A percentile compares a stretch with the other conserved stretches of the same genome.
Evolutionary conservation across 192 early-diverging fungal genomes (phyloP).

Genomic region (Umbelopsis isabellina): DNA sequence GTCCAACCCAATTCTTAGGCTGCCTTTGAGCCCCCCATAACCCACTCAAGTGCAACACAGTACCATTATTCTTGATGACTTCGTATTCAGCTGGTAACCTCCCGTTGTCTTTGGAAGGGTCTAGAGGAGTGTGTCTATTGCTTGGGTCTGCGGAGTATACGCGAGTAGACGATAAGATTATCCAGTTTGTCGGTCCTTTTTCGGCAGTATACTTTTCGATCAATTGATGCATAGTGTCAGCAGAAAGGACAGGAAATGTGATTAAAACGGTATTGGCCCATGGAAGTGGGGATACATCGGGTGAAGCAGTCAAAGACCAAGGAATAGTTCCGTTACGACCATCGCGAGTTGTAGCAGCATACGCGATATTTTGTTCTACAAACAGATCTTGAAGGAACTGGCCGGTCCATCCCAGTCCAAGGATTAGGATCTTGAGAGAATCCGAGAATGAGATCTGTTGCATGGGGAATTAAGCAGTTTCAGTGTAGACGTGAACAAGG

Average conservation of each 20-base stretch:
- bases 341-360: constrained; percentile 39
- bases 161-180: constrained; percentile 44
- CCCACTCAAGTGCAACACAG: constrained; percentile 60
- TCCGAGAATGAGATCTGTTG: constrained; percentile 6
- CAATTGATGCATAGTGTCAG: constrained; percentile 32
- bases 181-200: constrained; percentile 25
- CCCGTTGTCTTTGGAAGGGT: constrained; percentile 36
- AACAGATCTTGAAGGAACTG: constrained; percentile 30
- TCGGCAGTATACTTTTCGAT: constrained; percentile 38
- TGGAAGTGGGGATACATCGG: constrained; percentile 49
- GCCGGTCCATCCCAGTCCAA: constrained; percentile 39
- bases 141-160: constrained; percentile 30
- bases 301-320: constrained; percentile 47
- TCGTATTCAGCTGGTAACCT: constrained; percentile 43
- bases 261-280: constrained; percentile 52
- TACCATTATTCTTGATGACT: constrained; percentile 40
- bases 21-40: constrained; percentile 55
- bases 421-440: constrained; percentile 33
- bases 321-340: constrained; percentile 57
- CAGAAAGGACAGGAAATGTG: constrained; percentile 58
- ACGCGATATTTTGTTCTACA: background rate
- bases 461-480: background rate
- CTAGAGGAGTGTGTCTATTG: constrained; percentile 39
- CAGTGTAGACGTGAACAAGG: no score
- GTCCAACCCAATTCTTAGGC: constrained; percentile 58